Conservation (phyloP, 495 filamentous ascomycete species). For the Neurospora sp. region DNA sequence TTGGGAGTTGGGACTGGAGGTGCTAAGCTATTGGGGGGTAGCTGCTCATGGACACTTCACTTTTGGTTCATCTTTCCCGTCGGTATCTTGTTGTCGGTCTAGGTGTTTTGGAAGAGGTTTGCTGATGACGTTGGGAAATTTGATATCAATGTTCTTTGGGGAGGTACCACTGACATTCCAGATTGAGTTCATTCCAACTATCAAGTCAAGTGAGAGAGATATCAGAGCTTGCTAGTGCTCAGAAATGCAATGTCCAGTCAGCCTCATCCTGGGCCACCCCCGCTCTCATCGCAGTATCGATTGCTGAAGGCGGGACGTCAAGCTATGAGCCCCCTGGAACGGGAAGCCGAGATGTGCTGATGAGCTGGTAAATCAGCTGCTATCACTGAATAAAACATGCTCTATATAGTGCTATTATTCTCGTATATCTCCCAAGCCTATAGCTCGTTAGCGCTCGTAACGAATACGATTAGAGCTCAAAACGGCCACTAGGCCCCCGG, state of each 20-base stretch:
- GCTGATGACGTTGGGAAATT: neutral
- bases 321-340: neutral
- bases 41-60: neutral
- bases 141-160: neutral
- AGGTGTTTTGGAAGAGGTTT: too few species aligned
- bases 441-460: neutral
- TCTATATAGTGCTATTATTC: neutral
- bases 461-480: neutral
- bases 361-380: neutral
- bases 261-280: neutral
- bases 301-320: neutral
- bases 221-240: neutral
- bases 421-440: neutral
- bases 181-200: neutral
- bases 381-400: neutral
- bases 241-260: neutral
- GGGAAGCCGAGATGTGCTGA: neutral
- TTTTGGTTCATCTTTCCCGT: neutral
- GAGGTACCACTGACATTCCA: neutral
- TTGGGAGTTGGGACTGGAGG: neutral
- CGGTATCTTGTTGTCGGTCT: neutral
- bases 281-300: neutral
- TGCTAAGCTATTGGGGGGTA: neutral
- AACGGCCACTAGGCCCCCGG: neutral
- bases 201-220: neutral